phyloP scores from a whole-genome alignment of 1,284 basidiomycete genomes.

The Fomitiporia mediterranea region DNA sequence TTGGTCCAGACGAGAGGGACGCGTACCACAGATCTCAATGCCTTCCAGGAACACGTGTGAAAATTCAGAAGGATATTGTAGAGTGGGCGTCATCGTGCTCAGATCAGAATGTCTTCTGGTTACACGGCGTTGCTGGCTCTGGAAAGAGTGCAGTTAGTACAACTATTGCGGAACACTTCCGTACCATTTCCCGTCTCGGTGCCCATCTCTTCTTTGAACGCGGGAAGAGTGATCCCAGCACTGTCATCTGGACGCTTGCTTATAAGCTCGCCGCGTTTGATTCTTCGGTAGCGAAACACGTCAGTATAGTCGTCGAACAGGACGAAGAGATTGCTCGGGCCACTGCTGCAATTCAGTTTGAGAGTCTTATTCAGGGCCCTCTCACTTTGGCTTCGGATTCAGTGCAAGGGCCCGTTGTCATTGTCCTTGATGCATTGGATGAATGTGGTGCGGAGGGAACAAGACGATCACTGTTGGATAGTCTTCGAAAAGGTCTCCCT shows the following conservation, averaged over 20 bases:
- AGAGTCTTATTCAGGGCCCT: background rate
- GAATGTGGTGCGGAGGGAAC: too few relatives aligned
- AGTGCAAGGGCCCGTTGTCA: background rate
- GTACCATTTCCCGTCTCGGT: too few relatives aligned
- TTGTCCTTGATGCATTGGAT: slow-evolving; percentile 8
- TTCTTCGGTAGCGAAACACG: background rate
- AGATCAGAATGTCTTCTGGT: too few relatives aligned
- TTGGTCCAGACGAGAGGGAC: background rate
- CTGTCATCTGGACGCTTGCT: too few relatives aligned
- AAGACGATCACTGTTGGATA: slow-evolving; percentile 29
- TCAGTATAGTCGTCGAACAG: background rate
- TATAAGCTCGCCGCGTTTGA: slow-evolving; percentile 19
- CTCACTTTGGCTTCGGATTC: background rate
- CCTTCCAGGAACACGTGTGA: slow-evolving; percentile 3
- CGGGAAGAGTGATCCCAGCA: slow-evolving; percentile 19
- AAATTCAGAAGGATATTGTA: background rate
- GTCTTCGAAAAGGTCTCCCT: background rate
- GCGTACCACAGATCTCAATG: slow-evolving; percentile 5
- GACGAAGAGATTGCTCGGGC: background rate
- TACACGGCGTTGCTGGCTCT: too few relatives aligned
- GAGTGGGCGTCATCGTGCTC: too few relatives aligned
- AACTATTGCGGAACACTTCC: too few relatives aligned
- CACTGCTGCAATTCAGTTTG: background rate
- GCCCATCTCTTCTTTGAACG: slow-evolving; percentile 19
- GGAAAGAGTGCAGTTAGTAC: too few relatives aligned